Evolutionary conservation across 768 basidiomycete species (phyloP).

Genomic region (Lyophyllum shimeji): DNA sequence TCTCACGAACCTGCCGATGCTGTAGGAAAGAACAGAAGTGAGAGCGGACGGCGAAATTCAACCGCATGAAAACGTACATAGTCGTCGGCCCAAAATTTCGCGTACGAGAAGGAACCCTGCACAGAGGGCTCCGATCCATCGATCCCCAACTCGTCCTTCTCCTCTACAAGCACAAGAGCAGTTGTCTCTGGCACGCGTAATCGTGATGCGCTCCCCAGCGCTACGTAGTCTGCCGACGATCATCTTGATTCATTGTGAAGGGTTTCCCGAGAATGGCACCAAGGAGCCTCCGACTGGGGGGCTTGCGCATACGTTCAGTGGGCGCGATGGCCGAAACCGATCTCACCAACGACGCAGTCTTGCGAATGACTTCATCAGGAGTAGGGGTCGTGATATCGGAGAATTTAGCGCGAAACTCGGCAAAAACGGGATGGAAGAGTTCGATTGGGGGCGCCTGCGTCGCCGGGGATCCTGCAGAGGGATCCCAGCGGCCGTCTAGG

Average conservation of each 20-base stretch:
- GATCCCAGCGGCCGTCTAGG: constrained; percentile 5
- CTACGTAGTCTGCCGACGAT: constrained; percentile 1
- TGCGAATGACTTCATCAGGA: too few relatives aligned
- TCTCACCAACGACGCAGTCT: too few relatives aligned
- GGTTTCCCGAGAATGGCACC: constrained; percentile 2
- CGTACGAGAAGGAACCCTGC: constrained; percentile 22
- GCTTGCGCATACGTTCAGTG: constrained; percentile 14
- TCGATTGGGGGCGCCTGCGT: too few relatives aligned
- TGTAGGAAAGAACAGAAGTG: constrained; percentile 9
- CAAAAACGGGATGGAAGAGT: too few relatives aligned
- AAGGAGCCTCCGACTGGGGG: not conserved
- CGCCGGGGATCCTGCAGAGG: not conserved
- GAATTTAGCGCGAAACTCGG: too few relatives aligned
- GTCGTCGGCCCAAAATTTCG: not conserved
- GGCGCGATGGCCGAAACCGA: constrained; percentile 19
- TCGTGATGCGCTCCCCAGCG: not conserved
- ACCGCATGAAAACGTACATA: constrained; percentile 6
- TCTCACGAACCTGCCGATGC: constrained; percentile 12
- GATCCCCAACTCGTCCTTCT: constrained; percentile 14
- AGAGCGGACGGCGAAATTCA: not conserved
- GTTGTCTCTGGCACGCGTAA: not conserved
- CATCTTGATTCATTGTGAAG: constrained; percentile 3
- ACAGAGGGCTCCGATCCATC: constrained; percentile 21
- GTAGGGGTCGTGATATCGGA: too few relatives aligned
- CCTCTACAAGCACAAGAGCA: constrained; percentile 4